Evolutionary conservation across 805 yeast genomes (phyloP).

Genomic region (Wickerhamiella slavikovae): DNA sequence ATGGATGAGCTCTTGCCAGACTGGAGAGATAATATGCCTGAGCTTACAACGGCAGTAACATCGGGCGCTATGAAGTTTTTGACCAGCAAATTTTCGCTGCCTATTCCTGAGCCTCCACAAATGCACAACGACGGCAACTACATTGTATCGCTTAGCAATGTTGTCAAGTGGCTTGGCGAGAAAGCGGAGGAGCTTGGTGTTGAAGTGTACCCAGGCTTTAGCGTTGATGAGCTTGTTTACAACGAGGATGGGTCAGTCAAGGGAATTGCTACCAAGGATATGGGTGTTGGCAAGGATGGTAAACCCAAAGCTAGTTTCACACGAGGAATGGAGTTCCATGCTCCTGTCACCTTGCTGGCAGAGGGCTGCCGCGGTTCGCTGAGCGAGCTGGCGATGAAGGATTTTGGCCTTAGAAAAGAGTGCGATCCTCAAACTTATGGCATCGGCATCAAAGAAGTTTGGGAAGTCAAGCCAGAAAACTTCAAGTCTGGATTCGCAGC

Average conservation of each 20-base stretch:
- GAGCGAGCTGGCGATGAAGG: constrained; percentile 51
- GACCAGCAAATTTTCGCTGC: constrained; percentile 35
- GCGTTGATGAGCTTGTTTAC: constrained; percentile 63
- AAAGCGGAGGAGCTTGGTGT: constrained; percentile 87
- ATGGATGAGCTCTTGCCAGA: constrained; percentile 66
- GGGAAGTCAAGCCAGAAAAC: constrained; percentile 79
- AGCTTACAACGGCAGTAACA: constrained; percentile 52
- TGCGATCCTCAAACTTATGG: constrained; percentile 79
- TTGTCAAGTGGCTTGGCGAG: constrained; percentile 64
- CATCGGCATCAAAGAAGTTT: constrained; percentile 84
- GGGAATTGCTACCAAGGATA: constrained; percentile 89
- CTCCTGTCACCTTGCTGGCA: constrained; percentile 73
- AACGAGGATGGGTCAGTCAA: constrained; percentile 36
- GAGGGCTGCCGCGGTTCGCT: constrained; percentile 98
- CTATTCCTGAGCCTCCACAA: constrained; percentile 87
- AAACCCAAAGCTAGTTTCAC: constrained; percentile 68
- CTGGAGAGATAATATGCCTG: constrained; percentile 25
- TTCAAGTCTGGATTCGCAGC: constrained; percentile 64
- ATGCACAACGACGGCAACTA: constrained; percentile 69
- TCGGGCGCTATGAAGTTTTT: constrained; percentile 55
- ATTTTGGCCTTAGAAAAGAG: constrained; percentile 43
- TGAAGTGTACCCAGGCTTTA: constrained; percentile 76
- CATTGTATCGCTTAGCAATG: constrained; percentile 64
- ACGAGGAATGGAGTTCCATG: constrained; percentile 92
- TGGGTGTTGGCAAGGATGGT: constrained; percentile 65